A percentile compares a stretch with the other conserved stretches of the same genome.
These are phyloP conservation scores for Calonectria ilicicola DNA, from an alignment of 2,329 filamentous ascomycete genomes.

Conservation along the genomic window DNA sequence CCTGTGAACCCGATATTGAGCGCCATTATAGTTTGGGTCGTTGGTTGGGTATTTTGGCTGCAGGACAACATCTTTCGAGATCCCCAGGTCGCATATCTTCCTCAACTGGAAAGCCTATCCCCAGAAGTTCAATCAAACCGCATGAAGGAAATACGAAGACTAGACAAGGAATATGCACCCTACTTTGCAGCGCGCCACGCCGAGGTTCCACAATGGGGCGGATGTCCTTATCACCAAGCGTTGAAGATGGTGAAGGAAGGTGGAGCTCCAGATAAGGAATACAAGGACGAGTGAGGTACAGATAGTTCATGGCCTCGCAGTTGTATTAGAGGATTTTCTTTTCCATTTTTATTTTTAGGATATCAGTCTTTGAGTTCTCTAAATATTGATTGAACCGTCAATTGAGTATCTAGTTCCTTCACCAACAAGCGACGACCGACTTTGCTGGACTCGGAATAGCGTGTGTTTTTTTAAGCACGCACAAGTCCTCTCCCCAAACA, in stretches of 20 bases:
- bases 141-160: background rate
- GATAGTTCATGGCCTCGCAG: too few relatives aligned
- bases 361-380: too few relatives aligned
- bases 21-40: background rate
- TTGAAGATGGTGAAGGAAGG: background rate
- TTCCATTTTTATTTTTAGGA: too few relatives aligned
- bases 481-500: too few relatives aligned
- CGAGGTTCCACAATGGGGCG: background rate
- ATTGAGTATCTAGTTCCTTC: too few relatives aligned
- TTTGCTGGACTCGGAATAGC: too few relatives aligned
- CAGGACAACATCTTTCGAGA: background rate
- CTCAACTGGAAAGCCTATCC: background rate
- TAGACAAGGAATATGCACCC: background rate
- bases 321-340: too few relatives aligned
- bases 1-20: background rate
- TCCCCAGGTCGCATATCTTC: background rate
- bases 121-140: background rate
- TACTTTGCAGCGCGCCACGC: background rate
- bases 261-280: background rate
- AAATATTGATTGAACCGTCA: too few relatives aligned
- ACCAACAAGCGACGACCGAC: too few relatives aligned
- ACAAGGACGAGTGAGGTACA: background rate
- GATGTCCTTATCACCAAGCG: background rate
- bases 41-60: background rate
- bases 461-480: too few relatives aligned